Conservation (phyloP, 192 early-diverging fungal species). For the Allomyces macrogynus region DNA sequence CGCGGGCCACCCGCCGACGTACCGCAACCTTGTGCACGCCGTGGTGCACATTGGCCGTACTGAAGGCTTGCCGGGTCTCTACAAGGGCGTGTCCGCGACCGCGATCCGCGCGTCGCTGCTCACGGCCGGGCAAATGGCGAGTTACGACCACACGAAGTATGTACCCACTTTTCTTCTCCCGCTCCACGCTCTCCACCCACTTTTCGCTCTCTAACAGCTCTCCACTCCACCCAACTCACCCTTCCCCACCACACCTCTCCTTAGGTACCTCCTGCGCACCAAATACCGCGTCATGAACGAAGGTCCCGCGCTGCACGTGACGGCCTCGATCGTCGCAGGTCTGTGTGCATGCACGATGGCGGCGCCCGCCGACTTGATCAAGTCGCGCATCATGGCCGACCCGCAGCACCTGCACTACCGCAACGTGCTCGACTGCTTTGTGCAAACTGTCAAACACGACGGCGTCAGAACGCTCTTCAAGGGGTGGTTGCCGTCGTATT, state of each 20-base stretch:
- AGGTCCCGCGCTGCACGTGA: background rate
- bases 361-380: constrained; percentile 62
- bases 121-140: constrained; percentile 24
- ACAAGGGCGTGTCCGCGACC: constrained; percentile 24
- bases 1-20: constrained; percentile 1
- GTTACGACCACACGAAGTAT: constrained; percentile 28
- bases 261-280: too few relatives aligned
- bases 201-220: too few relatives aligned
- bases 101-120: constrained; percentile 21
- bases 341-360: constrained; percentile 54
- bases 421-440: constrained; percentile 8
- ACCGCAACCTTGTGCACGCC: constrained; percentile 10
- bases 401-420: constrained; percentile 17
- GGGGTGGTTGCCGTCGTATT: constrained; percentile 66
- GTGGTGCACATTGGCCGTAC: constrained; percentile 11
- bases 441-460: constrained; percentile 37
- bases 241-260: too few relatives aligned
- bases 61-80: constrained; percentile 19
- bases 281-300: background rate
- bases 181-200: too few relatives aligned
- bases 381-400: constrained; percentile 69
- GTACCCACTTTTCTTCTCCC: constrained; percentile 7
- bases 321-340: constrained; percentile 17
- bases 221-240: too few relatives aligned
- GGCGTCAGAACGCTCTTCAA: constrained; percentile 52